These are phyloP conservation scores for Fistulina hepatica DNA, from an alignment of 1,284 basidiomycete species.

Conservation along the genomic window DNA sequence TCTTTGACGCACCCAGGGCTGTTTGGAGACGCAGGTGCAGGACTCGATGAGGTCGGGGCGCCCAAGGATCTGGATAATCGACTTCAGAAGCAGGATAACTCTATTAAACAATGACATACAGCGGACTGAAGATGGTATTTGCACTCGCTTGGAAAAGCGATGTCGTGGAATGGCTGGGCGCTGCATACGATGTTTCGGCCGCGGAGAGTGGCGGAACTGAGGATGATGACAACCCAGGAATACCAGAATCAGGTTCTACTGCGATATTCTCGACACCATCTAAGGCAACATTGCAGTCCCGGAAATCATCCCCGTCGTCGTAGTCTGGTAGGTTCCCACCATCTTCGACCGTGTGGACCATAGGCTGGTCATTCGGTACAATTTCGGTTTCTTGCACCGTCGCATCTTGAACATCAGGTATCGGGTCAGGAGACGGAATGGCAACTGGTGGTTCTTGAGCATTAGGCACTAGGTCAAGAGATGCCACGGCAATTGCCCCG, in stretches of 20 bases:
- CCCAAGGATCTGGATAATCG: slow-evolving; percentile 8
- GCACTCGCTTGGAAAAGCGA: slow-evolving; percentile 21
- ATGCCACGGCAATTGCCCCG: slow-evolving; percentile 9
- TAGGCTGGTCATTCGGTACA: slow-evolving; percentile 14
- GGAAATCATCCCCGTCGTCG: slow-evolving; percentile 1
- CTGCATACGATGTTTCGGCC: slow-evolving; percentile 9
- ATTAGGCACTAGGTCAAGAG: slow-evolving; percentile 33
- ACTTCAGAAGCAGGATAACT: slow-evolving; percentile 2
- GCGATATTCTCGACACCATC: slow-evolving; percentile 16
- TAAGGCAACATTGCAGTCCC: slow-evolving; percentile 5
- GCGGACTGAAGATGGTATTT: slow-evolving; percentile 45
- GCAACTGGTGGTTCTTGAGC: slow-evolving; percentile 37
- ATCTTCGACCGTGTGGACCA: too few species aligned
- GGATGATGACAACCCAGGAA: slow-evolving; percentile 18
- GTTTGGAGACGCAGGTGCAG: slow-evolving; percentile 7
- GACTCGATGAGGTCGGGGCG: slow-evolving; percentile 23
- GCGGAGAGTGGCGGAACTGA: slow-evolving; percentile 31
- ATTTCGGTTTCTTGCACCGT: slow-evolving; percentile 20
- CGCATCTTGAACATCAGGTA: slow-evolving; percentile 50
- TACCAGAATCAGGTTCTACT: slow-evolving; percentile 5
- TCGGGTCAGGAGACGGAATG: slow-evolving; percentile 24
- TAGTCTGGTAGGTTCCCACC: too few species aligned
- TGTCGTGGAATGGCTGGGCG: slow-evolving; percentile 8
- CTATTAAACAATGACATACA: slow-evolving; percentile 29
- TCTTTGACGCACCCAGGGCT: slow-evolving; percentile 9